Conservation (phyloP, 495 filamentous ascomycete species). For the Neurospora sp. region DNA sequence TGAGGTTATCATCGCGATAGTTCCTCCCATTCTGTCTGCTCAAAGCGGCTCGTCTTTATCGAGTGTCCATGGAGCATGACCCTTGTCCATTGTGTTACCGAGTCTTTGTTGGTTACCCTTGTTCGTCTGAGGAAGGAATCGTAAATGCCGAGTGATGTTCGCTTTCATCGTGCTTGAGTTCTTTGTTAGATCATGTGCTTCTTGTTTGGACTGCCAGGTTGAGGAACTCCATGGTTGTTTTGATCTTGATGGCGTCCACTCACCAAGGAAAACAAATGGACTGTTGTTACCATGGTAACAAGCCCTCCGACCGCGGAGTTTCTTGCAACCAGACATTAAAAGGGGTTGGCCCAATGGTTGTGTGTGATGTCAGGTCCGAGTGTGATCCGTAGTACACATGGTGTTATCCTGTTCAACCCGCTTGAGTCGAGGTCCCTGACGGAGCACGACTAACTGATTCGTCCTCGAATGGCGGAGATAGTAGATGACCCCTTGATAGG, state of each 20-base stretch:
- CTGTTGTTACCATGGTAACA: background rate
- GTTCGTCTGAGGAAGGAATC: background rate
- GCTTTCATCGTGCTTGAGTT: background rate
- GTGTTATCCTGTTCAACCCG: background rate
- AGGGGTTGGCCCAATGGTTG: background rate
- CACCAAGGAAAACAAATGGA: background rate
- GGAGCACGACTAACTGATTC: background rate
- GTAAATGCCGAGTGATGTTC: background rate
- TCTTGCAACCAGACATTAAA: background rate
- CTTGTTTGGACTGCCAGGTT: background rate
- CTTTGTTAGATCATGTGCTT: background rate
- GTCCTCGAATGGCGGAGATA: background rate
- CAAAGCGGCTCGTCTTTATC: background rate
- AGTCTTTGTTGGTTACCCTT: background rate
- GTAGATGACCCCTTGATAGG: background rate
- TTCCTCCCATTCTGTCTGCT: background rate
- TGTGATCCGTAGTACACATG: background rate
- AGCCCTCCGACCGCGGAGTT: background rate
- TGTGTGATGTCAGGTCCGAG: background rate
- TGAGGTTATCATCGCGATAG: background rate
- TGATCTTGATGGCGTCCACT: background rate
- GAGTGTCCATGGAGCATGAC: background rate
- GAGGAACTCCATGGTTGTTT: background rate
- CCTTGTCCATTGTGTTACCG: background rate
- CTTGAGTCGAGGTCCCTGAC: background rate